Evolutionary conservation across 371 early-diverging fungal genomes (phyloP), one percentile per base, ranked within the genome.

Genomic region (Mucor velutinosus): DNA sequence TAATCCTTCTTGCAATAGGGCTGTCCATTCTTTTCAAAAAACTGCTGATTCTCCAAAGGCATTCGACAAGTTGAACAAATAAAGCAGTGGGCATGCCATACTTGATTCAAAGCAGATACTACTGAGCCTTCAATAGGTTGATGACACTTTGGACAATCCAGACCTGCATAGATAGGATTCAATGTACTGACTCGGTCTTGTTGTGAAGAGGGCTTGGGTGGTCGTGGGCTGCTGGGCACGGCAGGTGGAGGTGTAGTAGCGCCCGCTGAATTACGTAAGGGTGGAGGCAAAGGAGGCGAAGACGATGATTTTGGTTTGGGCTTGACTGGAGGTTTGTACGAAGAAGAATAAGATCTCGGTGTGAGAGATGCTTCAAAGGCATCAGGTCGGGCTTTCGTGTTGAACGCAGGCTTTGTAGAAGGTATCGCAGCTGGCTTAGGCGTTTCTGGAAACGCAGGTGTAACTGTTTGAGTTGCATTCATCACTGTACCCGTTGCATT

Each of bases 71-170:
- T 41, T 3, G 30, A 39, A 37, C 74, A 74, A 8, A 19, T 62
- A 30, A 74, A 74, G 37, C 74, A 74, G 3, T 49, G 41, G 0
- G 67, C 60, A 55, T 74, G 74, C 74, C 74, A 74, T 0, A 73
- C 35, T 21, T 59, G 30, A 29, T 62, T 63, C 47, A 69, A 51
- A 10, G 66, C 73, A 5, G 73, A 73, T 4, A 73, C 69, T 4
- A 73, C 66, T 0, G 69, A 53, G 29, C 73, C 73, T 21, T 64
- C 56, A 14, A 73, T 63, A 7, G 65, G 63, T 55, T 59, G 17
- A 7, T 69, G 58, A 60, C 73, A 73, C 8, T 30, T 59, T 25
- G 69, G 63, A 60, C 73, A 73, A 15, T 51, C 62, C 12, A 65
- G 19, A 7, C 73, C 73, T 10, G 65, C 69, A 53, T 73, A 73